These are phyloP conservation scores for Davidsoniella virescens DNA, from an alignment of 2,329 filamentous ascomycete species.

Conservation along the genomic window DNA sequence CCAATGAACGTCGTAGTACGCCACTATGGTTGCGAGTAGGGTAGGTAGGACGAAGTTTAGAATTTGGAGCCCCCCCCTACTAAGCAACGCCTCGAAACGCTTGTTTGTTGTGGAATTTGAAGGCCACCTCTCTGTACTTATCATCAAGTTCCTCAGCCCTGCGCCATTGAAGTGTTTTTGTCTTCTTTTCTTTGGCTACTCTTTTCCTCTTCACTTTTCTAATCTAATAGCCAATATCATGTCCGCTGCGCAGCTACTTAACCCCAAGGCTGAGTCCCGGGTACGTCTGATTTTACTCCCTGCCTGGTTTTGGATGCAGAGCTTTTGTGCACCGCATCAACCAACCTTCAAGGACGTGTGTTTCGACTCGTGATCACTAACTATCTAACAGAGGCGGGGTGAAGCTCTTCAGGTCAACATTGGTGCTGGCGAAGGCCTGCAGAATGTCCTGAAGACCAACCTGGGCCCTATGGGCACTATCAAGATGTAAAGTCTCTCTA, in stretches of 20 bases:
- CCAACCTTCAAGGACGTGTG: neutral
- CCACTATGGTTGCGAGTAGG: neutral
- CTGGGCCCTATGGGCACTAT: slow-evolving; percentile 84
- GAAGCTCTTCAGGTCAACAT: slow-evolving; percentile 97
- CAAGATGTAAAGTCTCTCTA: slow-evolving; percentile 58
- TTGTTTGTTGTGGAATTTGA: neutral
- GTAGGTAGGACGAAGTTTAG: neutral
- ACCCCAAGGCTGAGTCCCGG: slow-evolving; percentile 96
- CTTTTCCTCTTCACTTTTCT: slow-evolving; percentile 28
- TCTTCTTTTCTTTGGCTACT: slow-evolving; percentile 1
- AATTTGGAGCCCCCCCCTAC: neutral
- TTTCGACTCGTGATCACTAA: slow-evolving; percentile 7
- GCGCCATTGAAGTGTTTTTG: slow-evolving; percentile 3
- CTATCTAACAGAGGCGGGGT: slow-evolving; percentile 57
- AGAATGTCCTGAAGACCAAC: slow-evolving; percentile 93
- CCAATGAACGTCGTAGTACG: neutral
- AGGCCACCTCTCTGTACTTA: slow-evolving; percentile 5
- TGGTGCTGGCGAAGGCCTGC: slow-evolving; percentile 78
- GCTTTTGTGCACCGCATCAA: slow-evolving; percentile 2
- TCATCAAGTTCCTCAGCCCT: slow-evolving; percentile 9
- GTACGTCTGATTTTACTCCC: slow-evolving; percentile 37
- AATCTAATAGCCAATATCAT: slow-evolving; percentile 29
- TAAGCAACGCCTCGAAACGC: neutral
- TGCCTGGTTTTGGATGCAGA: neutral
- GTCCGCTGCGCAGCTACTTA: slow-evolving; percentile 96